Evolutionary conservation across 2,329 filamentous ascomycete species (phyloP).

Genomic region (Nothopassalora personata): DNA sequence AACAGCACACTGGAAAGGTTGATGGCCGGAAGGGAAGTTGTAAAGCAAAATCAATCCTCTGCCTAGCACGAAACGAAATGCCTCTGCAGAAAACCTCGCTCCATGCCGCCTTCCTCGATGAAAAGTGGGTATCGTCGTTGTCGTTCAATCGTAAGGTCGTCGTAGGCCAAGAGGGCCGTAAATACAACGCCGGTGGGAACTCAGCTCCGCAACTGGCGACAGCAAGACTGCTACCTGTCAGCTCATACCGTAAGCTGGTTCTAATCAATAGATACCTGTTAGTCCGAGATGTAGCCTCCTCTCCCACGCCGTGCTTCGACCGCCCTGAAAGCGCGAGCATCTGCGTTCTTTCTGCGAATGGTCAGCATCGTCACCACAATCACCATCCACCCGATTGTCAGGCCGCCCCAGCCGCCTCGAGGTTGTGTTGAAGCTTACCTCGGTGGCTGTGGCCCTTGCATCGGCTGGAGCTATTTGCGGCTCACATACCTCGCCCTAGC

Average conservation of each 20-base stretch:
- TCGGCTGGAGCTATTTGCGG: slow-evolving; percentile 7
- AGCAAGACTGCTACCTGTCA: not conserved
- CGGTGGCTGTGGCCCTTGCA: slow-evolving; percentile 14
- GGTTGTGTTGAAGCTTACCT: slow-evolving; percentile 18
- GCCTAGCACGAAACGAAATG: not conserved
- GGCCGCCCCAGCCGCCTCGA: slow-evolving; percentile 2
- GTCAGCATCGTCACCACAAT: slow-evolving; percentile 5
- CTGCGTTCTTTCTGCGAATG: slow-evolving; percentile 13
- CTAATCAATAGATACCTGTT: slow-evolving; percentile 10
- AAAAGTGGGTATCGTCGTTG: not conserved
- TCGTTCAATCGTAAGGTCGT: not conserved
- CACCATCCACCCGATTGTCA: not conserved
- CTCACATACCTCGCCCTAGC: slow-evolving; percentile 28
- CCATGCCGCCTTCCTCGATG: not conserved
- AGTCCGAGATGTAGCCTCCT: slow-evolving; percentile 20
- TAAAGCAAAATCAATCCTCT: no score
- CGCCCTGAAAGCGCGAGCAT: slow-evolving; percentile 4
- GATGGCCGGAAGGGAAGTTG: no score
- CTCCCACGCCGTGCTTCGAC: slow-evolving; percentile 5
- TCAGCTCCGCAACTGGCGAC: not conserved
- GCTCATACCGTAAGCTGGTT: not conserved
- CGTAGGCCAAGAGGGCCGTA: not conserved
- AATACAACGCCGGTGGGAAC: not conserved
- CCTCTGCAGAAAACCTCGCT: not conserved
- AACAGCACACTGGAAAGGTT: no score